These are phyloP conservation scores for Umbellularia californica DNA, from an alignment of 164 flowering plant species.

Conservation along the genomic window DNA sequence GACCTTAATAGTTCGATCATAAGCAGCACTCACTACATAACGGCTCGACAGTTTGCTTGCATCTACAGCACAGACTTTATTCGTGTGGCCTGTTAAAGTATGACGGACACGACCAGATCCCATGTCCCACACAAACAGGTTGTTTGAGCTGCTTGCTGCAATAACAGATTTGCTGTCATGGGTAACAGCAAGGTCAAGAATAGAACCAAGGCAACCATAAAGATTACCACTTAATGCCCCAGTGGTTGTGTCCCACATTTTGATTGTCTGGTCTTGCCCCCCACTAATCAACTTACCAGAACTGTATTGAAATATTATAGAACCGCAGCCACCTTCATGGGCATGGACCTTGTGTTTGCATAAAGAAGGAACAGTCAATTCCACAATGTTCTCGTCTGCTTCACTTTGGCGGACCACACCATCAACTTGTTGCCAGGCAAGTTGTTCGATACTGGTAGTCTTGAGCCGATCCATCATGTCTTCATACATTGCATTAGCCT, in stretches of 20 bases:
- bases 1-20: conserved; percentile 87
- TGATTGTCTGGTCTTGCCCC: conserved; percentile 78
- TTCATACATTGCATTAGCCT: conserved; percentile 83
- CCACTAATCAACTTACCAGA: conserved; percentile 75
- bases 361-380: conserved; percentile 51
- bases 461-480: conserved; percentile 60
- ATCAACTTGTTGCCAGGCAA: conserved; percentile 86
- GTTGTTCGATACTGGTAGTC: conserved; percentile 60
- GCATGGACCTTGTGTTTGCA: conserved; percentile 69
- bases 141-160: conserved; percentile 92
- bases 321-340: conserved; percentile 88
- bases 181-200: conserved; percentile 78
- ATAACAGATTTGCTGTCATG: conserved; percentile 70
- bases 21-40: conserved; percentile 76
- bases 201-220: conserved; percentile 77
- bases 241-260: conserved; percentile 80
- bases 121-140: conserved; percentile 86
- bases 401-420: conserved; percentile 84
- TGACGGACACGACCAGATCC: conserved; percentile 71
- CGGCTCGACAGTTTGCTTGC: conserved; percentile 68
- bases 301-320: conserved; percentile 65
- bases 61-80: conserved; percentile 93
- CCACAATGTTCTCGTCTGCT: conserved; percentile 67
- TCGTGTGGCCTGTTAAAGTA: conserved; percentile 86
- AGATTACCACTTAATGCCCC: conserved; percentile 53